Conservation (phyloP, 768 basidiomycete genomes). For the Termitomyces sp. region DNA sequence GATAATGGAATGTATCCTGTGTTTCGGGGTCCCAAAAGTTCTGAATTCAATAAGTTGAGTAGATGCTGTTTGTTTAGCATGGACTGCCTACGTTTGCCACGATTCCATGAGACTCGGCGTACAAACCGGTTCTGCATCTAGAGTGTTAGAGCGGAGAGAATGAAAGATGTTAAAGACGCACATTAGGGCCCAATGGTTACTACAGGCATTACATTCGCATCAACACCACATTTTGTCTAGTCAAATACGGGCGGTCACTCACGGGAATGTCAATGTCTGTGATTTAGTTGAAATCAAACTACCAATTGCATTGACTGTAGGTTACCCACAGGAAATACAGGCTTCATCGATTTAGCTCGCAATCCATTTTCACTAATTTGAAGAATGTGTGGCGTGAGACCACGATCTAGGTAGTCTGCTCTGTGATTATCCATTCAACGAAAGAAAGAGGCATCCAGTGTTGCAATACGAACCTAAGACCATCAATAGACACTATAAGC, state of each 20-base stretch:
- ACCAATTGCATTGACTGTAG: too few species aligned
- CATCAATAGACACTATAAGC: conserved; percentile 84
- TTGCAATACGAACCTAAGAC: conserved; percentile 53
- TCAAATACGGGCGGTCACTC: conserved; percentile 28
- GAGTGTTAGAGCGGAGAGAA: neutral
- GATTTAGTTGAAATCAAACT: neutral
- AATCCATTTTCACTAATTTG: conserved; percentile 79
- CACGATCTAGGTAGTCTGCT: conserved; percentile 85
- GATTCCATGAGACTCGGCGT: conserved; percentile 89
- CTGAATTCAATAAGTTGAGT: conserved; percentile 30
- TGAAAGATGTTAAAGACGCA: conserved; percentile 27
- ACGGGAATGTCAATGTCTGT: conserved; percentile 92
- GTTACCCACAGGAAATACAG: conserved; percentile 76
- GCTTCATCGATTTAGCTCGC: conserved; percentile 83
- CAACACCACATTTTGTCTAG: neutral
- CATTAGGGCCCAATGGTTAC: conserved; percentile 91
- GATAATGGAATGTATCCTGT: conserved; percentile 69
- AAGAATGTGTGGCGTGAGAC: conserved; percentile 79
- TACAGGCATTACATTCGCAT: conserved; percentile 23
- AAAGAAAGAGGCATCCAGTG: neutral
- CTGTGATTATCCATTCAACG: conserved; percentile 32
- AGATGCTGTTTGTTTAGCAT: neutral
- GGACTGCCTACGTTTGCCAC: conserved; percentile 68
- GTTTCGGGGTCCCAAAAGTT: conserved; percentile 83
- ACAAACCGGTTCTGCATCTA: conserved; percentile 74